Conservation (phyloP, 2,329 filamentous ascomycete genomes). For the Xylaria sp. region DNA sequence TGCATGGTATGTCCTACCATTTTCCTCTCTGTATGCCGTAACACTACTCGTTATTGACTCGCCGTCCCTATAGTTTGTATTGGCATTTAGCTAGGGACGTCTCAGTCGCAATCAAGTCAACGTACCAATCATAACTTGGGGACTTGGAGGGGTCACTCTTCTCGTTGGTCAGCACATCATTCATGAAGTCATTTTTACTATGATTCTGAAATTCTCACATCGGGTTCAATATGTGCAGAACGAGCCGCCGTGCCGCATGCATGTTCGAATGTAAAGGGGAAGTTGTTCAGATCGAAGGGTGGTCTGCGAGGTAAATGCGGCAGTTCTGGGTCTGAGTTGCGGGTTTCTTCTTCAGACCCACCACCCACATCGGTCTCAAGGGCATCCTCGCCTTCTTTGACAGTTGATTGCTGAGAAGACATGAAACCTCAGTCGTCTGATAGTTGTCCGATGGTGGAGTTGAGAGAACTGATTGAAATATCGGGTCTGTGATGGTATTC, state of each 20-base stretch:
- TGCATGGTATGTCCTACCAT: conserved; percentile 60
- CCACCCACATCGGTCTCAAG: background rate
- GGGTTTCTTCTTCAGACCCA: background rate
- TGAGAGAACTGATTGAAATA: background rate
- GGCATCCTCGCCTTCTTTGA: conserved; percentile 15
- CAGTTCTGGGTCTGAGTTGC: conserved; percentile 10
- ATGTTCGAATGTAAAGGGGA: conserved; percentile 41
- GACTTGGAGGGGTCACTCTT: conserved; percentile 36
- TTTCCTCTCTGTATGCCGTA: conserved; percentile 43
- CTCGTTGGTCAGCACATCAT: conserved; percentile 15
- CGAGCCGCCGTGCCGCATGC: conserved; percentile 33
- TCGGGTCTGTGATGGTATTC: background rate
- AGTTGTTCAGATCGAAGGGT: conserved; percentile 38
- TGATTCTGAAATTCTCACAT: conserved; percentile 28
- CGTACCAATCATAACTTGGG: conserved; percentile 27
- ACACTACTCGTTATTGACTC: conserved; percentile 44
- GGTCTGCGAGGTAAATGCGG: conserved; percentile 11
- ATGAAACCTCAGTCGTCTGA: conserved; percentile 24
- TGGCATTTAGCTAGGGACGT: conserved; percentile 1
- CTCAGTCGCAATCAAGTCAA: background rate
- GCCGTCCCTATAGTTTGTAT: conserved; percentile 37
- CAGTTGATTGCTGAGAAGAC: conserved; percentile 23
- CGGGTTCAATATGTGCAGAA: conserved; percentile 38
- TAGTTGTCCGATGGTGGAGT: background rate
- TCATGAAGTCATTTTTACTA: background rate